Base-by-base conservation (phyloP, 2,329 filamentous ascomycete genomes). In the Colletotrichum liriopes region DNA sequence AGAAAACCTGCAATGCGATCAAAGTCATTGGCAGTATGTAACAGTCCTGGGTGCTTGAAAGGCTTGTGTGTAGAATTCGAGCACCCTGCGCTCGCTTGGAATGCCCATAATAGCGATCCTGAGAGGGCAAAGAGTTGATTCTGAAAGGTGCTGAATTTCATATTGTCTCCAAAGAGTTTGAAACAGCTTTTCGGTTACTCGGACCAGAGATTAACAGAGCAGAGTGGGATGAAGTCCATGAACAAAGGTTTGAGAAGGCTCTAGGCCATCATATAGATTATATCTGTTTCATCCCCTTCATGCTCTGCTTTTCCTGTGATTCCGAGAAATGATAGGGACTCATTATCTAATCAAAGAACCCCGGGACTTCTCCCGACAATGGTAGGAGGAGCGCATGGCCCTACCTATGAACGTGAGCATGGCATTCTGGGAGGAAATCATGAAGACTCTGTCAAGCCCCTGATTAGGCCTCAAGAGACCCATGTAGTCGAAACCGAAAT, bases 1-100 rank as follows among this genome's bases (percentile, higher is more conserved):
- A 84, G 80, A 63, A 83, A 81, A 3, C 75, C 75, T 35, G 80
- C 81, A 65, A 87, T 82, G 9, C 85, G 81, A 9, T 79, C 75
- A 56, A 86, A 81, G 62, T 85, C 83, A 1, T 74, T 62, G 1
- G 74, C 61, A 0, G 80, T 82, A 65, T 84, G 82, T 26, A 84
- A 79, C 4, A 78, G 73, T n/a, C 67, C 67, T 2, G 67, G 67
- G 20, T 71, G 67, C 0, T 23, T 23, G 26, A 71, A 71, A 32
- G 29, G 4, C 29, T 32, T 32, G 29, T 4, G 29, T 9, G 55
- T 5, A 1, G 64, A 32, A 6, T 26, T 41, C 29, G 29, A 32
- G 29, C 29, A 32, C 29, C 4, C 29, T n/a, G 63, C 67, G 23
- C 20, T 56, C 16, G 56, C 56, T 23, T 55, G 41, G 8, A 56